A percentile compares a stretch with the other conserved stretches of the same genome.
Conservation (phyloP, 257 asterid species). For the Avicennia marina region DNA sequence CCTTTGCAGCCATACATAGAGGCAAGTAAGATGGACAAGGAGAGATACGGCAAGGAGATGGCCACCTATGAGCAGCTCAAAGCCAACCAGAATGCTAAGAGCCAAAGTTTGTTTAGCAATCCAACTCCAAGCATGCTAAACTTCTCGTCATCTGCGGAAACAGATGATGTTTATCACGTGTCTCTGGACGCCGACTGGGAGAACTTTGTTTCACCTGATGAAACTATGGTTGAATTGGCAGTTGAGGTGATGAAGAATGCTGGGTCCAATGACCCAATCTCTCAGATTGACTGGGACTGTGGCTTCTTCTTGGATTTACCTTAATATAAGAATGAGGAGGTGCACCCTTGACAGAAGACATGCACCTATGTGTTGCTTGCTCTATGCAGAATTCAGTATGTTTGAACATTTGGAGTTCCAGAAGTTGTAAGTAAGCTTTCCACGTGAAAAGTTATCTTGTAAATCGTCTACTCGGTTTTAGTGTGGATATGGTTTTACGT, state of each 20-base stretch:
- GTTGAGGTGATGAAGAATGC: conserved; percentile 39
- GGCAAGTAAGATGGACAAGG: conserved; percentile 61
- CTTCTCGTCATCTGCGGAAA: conserved; percentile 25
- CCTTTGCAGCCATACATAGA: conserved; percentile 55
- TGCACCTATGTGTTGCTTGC: neutral
- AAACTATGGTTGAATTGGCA: conserved; percentile 31
- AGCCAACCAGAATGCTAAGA: conserved; percentile 15
- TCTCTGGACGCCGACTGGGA: conserved; percentile 23
- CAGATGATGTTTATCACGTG: conserved; percentile 42
- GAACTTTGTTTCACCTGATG: conserved; percentile 23
- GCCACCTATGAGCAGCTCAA: conserved; percentile 23
- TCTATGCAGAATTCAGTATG: neutral
- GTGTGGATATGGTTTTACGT: neutral
- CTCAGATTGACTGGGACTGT: conserved; percentile 40
- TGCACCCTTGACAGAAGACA: neutral
- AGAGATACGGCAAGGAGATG: conserved; percentile 49
- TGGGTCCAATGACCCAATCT: conserved; percentile 35
- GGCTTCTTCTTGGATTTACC: conserved; percentile 5
- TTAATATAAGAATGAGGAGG: neutral
- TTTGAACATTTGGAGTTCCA: neutral
- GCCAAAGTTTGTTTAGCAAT: conserved; percentile 4
- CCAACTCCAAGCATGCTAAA: conserved; percentile 24
- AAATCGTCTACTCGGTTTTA: neutral
- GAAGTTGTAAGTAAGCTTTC: neutral
- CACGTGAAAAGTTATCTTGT: neutral